These are phyloP conservation scores for Lomentospora prolificans DNA, from an alignment of 2,329 filamentous ascomycete genomes.

Conservation along the genomic window DNA sequence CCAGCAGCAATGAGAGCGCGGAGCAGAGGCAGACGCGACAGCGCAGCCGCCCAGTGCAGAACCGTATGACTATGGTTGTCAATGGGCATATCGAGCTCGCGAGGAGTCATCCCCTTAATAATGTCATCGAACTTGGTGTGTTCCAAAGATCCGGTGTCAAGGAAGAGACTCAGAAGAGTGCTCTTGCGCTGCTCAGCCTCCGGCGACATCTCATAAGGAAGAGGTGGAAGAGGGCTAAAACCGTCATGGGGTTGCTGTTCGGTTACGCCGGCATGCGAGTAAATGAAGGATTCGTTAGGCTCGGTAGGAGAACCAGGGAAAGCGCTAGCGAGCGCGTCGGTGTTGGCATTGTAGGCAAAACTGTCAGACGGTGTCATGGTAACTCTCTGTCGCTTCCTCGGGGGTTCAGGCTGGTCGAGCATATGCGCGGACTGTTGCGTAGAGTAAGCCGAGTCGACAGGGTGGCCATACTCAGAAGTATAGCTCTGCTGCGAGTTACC, in stretches of 20 bases:
- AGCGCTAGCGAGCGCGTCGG: slow-evolving; percentile 34
- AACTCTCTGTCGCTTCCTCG: slow-evolving; percentile 65
- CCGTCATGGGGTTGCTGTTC: slow-evolving; percentile 39
- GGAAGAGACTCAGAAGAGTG: slow-evolving; percentile 72
- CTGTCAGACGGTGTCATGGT: slow-evolving; percentile 45
- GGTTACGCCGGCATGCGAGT: slow-evolving; percentile 40
- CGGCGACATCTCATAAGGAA: slow-evolving; percentile 50
- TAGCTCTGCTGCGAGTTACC: slow-evolving; percentile 78
- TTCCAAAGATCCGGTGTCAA: slow-evolving; percentile 62
- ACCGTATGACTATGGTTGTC: slow-evolving; percentile 84
- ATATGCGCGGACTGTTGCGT: slow-evolving; percentile 37
- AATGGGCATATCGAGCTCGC: slow-evolving; percentile 86
- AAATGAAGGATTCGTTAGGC: slow-evolving; percentile 69
- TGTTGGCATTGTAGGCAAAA: slow-evolving; percentile 38
- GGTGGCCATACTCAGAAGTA: slow-evolving; percentile 64
- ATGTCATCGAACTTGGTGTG: slow-evolving; percentile 61
- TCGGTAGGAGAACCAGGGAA: slow-evolving; percentile 68
- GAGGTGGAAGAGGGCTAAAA: slow-evolving; percentile 52
- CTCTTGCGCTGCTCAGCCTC: slow-evolving; percentile 72
- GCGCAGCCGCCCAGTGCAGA: slow-evolving; percentile 89
- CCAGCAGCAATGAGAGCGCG: slow-evolving; percentile 73
- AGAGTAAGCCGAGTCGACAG: slow-evolving; percentile 60
- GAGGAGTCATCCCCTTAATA: slow-evolving; percentile 62
- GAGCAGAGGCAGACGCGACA: slow-evolving; percentile 75
- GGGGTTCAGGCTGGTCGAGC: slow-evolving; percentile 47